Conservation (phyloP, 805 yeast species). For the Schwanniomyces polymorphus region DNA sequence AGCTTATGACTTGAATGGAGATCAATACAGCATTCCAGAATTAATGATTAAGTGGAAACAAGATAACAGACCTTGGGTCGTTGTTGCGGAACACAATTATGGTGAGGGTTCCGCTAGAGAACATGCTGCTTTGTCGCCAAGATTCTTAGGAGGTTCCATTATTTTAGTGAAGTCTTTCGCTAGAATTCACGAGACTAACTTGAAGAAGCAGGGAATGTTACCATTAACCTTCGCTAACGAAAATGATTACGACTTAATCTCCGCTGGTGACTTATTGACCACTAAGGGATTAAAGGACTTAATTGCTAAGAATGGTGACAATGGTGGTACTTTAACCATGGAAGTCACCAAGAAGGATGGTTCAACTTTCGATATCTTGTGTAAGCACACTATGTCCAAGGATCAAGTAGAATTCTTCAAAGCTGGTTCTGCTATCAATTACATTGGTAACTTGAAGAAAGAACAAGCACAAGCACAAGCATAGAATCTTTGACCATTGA, state of each 20-base stretch:
- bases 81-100: conserved; percentile 95
- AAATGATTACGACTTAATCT: conserved; percentile 78
- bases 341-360: conserved; percentile 78
- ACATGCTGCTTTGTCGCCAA: conserved; percentile 95
- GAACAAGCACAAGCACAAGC: conserved; percentile 4
- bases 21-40: conserved; percentile 82
- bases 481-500: not conserved
- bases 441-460: conserved; percentile 60
- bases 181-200: conserved; percentile 96
- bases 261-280: conserved; percentile 74
- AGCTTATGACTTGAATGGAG: conserved; percentile 84
- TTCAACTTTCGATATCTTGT: conserved; percentile 61
- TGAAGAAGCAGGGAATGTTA: conserved; percentile 97
- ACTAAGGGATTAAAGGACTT: conserved; percentile 74
- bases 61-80: conserved; percentile 84
- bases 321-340: conserved; percentile 77
- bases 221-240: conserved; percentile 93
- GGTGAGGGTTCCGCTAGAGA: conserved; percentile 99
- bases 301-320: conserved; percentile 79
- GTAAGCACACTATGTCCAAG: conserved; percentile 94
- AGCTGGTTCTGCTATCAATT: conserved; percentile 96
- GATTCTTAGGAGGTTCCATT: conserved; percentile 88
- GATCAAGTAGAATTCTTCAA: conserved; percentile 96
- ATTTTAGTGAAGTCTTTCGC: conserved; percentile 94
- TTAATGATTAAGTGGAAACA: conserved; percentile 94